Conservation (phyloP, 768 basidiomycete species). For the Kwoniella shandongensis region DNA sequence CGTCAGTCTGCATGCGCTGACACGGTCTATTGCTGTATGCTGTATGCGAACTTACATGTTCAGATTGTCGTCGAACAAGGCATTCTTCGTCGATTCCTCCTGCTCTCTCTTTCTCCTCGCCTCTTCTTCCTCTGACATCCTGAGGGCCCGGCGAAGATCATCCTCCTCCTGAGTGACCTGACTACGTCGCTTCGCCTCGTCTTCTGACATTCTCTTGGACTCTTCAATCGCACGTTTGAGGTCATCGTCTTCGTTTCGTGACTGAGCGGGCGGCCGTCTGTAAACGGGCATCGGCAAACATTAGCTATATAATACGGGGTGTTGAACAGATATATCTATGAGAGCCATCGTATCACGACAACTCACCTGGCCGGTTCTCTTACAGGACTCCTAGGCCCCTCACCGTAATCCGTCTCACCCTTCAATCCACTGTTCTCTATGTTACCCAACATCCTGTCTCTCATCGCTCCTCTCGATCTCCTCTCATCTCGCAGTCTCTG, state of each 20-base stretch:
- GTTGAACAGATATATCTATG: too few species aligned
- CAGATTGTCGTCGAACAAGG: conserved; percentile 82
- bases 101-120: conserved; percentile 67
- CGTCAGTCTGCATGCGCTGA: conserved; percentile 12
- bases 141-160: conserved; percentile 80
- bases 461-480: conserved; percentile 72
- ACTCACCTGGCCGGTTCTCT: conserved; percentile 19
- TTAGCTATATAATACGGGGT: too few species aligned
- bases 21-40: background rate
- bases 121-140: conserved; percentile 88
- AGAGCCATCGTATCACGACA: too few species aligned
- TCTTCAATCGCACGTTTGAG: conserved; percentile 82
- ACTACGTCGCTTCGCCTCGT: conserved; percentile 59
- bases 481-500: conserved; percentile 80
- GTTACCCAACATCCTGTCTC: conserved; percentile 85
- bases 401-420: conserved; percentile 55
- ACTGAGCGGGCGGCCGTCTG: conserved; percentile 16
- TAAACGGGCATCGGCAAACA: too few species aligned
- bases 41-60: conserved; percentile 64
- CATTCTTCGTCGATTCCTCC: conserved; percentile 69
- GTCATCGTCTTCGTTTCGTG: conserved; percentile 71
- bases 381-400: conserved; percentile 24
- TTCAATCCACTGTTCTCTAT: conserved; percentile 52
- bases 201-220: conserved; percentile 74
- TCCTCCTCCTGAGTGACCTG: conserved; percentile 66